These are phyloP conservation scores for Cyclanthera cordifolia DNA, from an alignment of 306 rosid species.

Conservation along the genomic window DNA sequence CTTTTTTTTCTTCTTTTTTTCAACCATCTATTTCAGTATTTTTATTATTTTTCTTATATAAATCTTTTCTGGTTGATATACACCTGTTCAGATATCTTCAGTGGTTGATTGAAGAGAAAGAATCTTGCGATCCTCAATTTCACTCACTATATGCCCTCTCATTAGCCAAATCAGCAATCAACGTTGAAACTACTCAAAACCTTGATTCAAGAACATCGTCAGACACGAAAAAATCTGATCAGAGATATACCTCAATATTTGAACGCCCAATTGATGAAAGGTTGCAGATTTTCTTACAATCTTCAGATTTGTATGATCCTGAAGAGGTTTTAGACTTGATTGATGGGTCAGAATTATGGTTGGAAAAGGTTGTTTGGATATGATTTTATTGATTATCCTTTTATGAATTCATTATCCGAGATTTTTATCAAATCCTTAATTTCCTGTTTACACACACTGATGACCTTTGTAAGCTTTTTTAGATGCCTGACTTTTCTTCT, in stretches of 20 bases:
- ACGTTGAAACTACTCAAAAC: constrained; percentile 40
- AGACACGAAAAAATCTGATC: constrained; percentile 18
- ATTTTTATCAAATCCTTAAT: constrained; percentile 9
- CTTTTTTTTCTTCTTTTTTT: too few species aligned
- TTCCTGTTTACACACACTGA: neutral
- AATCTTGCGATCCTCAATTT: constrained; percentile 54
- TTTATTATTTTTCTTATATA: neutral
- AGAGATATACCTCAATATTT: constrained; percentile 37
- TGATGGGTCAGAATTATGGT: constrained; percentile 91
- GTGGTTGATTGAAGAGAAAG: constrained; percentile 95
- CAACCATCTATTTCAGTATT: too few species aligned
- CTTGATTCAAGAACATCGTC: constrained; percentile 33
- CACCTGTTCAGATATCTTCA: constrained; percentile 60
- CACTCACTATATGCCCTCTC: constrained; percentile 91
- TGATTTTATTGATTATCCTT: constrained; percentile 7
- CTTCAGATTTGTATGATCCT: constrained; percentile 89
- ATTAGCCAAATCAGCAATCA: constrained; percentile 75
- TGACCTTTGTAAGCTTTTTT: neutral
- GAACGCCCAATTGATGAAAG: constrained; percentile 63
- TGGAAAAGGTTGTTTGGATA: constrained; percentile 55
- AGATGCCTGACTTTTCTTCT: neutral
- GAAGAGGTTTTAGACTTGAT: constrained; percentile 89
- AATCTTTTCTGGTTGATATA: neutral
- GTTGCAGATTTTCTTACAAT: constrained; percentile 73
- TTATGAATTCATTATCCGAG: neutral